Base-by-base conservation (phyloP, 164 flowering plant species). In the Liriodendron chinense region DNA sequence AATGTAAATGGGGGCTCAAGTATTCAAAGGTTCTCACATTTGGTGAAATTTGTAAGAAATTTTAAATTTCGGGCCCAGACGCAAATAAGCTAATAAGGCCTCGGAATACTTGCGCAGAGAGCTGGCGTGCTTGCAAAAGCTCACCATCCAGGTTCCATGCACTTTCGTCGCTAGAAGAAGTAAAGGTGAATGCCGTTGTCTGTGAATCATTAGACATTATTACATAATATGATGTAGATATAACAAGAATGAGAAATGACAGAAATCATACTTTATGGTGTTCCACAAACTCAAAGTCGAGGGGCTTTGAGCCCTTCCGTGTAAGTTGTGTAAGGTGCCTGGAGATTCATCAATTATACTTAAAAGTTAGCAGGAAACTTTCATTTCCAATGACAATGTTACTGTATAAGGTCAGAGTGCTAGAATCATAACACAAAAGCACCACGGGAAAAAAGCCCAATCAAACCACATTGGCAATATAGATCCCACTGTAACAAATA, bases 141-240 rank as follows among this genome's bases (percentile, higher is more conserved):
- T 96, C 98, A 1, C 99, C 99, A 72, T 96, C 99, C 87, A 96
- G 79, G 82, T 96, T 96, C 99, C 99, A 96, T 10, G 87, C 87
- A 74, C 98, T 88, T 73, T 88, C 88, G 13, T 85, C 80, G 21
- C 97, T 94, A 16, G 73, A 74, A 74, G 99, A 91, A 56, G 86
- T 89, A 80, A 96, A 96, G 57, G 94, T 88, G 80, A 96, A 96
- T 67, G 95, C 93, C 0, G 86, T 70, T 18, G 98, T 94, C 99
- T 96, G 89, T 22, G 62, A 71, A 12, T 74, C 23, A 72, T 24
- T 57, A 50, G 23, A 74, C 18, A 14, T 49, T 3, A 74, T 14
- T 62, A 23, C 9, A n/a, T 28, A 6, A 12, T 14, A 1, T 20
- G 47, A 50, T 16, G 49, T 18, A 9, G 76, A 28, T 9, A 65